Percentiles rank a stretch among this genome's conserved stretches.
Evolutionary conservation across 441 rosid genomes (phyloP).

Genomic region (Bruguiera hainesii): DNA sequence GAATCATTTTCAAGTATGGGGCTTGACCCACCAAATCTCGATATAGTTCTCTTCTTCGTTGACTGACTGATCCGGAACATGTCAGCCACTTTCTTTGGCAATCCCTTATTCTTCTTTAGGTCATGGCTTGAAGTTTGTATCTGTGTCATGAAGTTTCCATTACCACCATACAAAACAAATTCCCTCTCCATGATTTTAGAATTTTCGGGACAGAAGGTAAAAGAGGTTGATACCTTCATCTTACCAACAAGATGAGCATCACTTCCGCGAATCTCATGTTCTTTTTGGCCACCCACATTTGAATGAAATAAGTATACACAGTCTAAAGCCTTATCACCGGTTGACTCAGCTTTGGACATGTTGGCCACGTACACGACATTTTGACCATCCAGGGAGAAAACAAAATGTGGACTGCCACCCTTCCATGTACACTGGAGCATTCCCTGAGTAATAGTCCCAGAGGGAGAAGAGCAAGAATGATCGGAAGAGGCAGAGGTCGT

Average conservation of each 20-base stretch:
- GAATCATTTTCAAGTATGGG: constrained; percentile 39
- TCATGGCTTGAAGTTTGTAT: constrained; percentile 32
- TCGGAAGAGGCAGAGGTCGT: constrained; percentile 51
- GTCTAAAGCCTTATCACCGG: constrained; percentile 29
- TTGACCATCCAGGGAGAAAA: constrained; percentile 74
- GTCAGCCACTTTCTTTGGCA: constrained; percentile 51
- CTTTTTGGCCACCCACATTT: constrained; percentile 36
- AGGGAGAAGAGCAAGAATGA: constrained; percentile 47
- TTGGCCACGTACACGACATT: constrained; percentile 52
- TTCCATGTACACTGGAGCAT: constrained; percentile 69
- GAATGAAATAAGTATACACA: constrained; percentile 51
- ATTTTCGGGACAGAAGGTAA: constrained; percentile 37
- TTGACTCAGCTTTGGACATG: constrained; percentile 34
- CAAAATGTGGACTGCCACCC: constrained; percentile 57
- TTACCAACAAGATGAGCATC: constrained; percentile 55
- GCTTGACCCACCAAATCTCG: constrained; percentile 47
- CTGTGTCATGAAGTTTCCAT: constrained; percentile 29
- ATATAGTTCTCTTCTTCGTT: constrained; percentile 50
- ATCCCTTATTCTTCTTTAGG: constrained; percentile 42
- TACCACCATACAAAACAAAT: constrained; percentile 53
- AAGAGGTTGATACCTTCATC: constrained; percentile 58
- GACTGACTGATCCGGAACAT: constrained; percentile 45
- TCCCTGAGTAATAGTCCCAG: constrained; percentile 49
- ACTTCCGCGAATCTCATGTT: constrained; percentile 27
- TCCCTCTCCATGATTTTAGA: constrained; percentile 57